Evolutionary conservation across 768 basidiomycete genomes (phyloP).

Genomic region (Pisolithus marmoratus): DNA sequence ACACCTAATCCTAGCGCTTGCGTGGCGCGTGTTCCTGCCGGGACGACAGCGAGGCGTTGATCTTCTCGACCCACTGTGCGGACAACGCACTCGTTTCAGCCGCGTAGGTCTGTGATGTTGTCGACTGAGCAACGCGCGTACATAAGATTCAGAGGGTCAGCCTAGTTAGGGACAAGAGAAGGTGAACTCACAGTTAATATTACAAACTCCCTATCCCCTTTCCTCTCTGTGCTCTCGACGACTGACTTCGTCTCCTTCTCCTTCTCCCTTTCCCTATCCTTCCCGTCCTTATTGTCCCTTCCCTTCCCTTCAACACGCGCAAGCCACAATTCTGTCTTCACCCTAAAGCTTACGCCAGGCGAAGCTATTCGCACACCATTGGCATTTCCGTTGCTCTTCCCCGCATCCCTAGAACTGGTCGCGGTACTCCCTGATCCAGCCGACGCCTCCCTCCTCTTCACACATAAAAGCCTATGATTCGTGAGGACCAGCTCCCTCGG

Average conservation of each 20-base stretch:
- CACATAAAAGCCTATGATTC: constrained; percentile 47
- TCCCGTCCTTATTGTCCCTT: constrained; percentile 1
- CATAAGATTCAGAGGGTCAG: background rate
- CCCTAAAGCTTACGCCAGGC: constrained; percentile 27
- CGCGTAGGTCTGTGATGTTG: constrained; percentile 42
- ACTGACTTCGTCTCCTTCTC: constrained; percentile 42
- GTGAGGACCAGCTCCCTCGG: constrained; percentile 53
- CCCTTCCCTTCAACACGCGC: constrained; percentile 9
- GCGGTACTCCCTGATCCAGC: constrained; percentile 10
- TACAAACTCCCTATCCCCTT: constrained; percentile 54
- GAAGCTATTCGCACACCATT: background rate
- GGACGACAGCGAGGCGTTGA: constrained; percentile 24
- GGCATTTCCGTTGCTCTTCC: background rate
- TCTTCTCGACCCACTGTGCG: constrained; percentile 35
- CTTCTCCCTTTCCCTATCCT: constrained; percentile 31
- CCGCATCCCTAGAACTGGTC: background rate
- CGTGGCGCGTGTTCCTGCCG: background rate
- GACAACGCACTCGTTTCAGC: constrained; percentile 31
- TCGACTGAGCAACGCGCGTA: constrained; percentile 28
- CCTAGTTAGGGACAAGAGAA: background rate
- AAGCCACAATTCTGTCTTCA: constrained; percentile 44
- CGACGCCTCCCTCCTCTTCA: constrained; percentile 38
- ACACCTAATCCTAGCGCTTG: background rate
- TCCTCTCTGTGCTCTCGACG: constrained; percentile 44
- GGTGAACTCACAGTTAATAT: constrained; percentile 48